Conservation (phyloP, 2,329 filamentous ascomycete species). For the Byssothecium circinans region DNA sequence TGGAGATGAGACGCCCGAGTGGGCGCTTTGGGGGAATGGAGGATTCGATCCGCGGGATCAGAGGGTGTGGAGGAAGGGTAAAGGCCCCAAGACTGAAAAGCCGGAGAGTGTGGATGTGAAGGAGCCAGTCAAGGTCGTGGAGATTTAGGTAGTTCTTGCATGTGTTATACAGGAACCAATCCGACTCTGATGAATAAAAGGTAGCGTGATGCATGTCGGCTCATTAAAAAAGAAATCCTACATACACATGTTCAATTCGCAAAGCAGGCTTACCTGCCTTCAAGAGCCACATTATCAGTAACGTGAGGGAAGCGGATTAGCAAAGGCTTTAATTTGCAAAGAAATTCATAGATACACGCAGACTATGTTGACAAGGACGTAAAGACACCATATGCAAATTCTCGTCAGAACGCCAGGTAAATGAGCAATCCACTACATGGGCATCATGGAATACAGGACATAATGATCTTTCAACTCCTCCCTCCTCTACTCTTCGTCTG, state of each 20-base stretch:
- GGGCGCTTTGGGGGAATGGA: conserved; percentile 92
- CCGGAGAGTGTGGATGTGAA: conserved; percentile 4
- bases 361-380: background rate
- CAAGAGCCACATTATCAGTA: too few species aligned
- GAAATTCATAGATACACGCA: background rate
- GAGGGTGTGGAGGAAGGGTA: conserved; percentile 83
- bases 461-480: too few species aligned
- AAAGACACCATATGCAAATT: background rate
- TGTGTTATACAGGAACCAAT: too few species aligned
- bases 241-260: too few species aligned
- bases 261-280: too few species aligned
- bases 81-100: conserved; percentile 48
- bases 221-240: too few species aligned
- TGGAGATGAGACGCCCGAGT: conserved; percentile 80
- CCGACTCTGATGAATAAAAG: too few species aligned
- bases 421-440: background rate
- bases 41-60: conserved; percentile 91
- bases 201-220: too few species aligned
- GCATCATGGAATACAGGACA: background rate
- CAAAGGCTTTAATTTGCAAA: too few species aligned
- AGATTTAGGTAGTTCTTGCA: conserved; percentile 4
- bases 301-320: too few species aligned
- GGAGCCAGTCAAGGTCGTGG: conserved; percentile 1
- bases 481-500: conserved; percentile 44
- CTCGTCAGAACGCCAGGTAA: background rate